A percentile compares a stretch with the other conserved stretches of the same genome.
Evolutionary conservation across 2,329 filamentous ascomycete species (phyloP).

Genomic region (Cadophora malorum): DNA sequence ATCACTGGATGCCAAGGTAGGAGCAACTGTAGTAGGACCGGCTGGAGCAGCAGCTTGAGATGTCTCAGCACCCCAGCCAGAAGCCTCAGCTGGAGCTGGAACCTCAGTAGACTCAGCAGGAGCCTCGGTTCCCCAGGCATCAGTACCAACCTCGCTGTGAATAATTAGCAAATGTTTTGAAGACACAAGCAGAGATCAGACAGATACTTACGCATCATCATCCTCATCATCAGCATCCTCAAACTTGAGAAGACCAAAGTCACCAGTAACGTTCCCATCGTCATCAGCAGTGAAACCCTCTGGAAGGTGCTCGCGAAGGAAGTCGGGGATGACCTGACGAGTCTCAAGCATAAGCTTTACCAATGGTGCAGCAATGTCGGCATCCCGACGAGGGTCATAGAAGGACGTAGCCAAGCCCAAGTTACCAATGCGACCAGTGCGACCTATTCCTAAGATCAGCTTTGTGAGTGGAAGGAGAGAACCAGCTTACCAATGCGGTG

Average conservation of each 20-base stretch:
- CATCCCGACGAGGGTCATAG: conserved; percentile 75
- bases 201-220: conserved; percentile 6
- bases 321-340: conserved; percentile 80
- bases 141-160: not conserved
- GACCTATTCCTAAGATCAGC: conserved; percentile 59
- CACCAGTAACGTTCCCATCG: conserved; percentile 34
- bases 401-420: conserved; percentile 87
- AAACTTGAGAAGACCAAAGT: conserved; percentile 36
- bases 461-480: not conserved
- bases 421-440: conserved; percentile 92
- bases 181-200: not conserved
- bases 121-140: conserved; percentile 4
- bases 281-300: conserved; percentile 51
- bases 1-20: not conserved
- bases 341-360: conserved; percentile 84
- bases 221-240: conserved; percentile 34
- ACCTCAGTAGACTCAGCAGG: not conserved
- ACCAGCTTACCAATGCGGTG: conserved; percentile 82
- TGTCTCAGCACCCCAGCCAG: not conserved
- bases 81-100: not conserved
- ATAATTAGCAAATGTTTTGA: not conserved
- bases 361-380: conserved; percentile 49
- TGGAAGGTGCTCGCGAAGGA: conserved; percentile 71
- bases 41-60: conserved; percentile 14
- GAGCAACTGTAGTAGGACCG: conserved; percentile 18